These are phyloP conservation scores for Starmera caribaea DNA, from an alignment of 805 yeast species.

Conservation along the genomic window DNA sequence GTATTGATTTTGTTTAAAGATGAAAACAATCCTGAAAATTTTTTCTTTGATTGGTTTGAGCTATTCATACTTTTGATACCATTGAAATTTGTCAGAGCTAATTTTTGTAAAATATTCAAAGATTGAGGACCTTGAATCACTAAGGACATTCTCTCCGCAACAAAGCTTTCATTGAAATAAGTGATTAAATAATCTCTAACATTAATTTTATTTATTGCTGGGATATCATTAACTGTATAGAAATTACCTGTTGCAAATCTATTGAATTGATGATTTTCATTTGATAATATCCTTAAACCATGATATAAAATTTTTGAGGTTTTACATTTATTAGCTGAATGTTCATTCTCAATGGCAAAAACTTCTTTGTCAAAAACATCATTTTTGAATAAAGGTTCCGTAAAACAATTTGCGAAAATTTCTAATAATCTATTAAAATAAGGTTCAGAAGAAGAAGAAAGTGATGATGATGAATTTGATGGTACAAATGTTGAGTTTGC, in stretches of 20 bases:
- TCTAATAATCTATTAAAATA: constrained; percentile 36
- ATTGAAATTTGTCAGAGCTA: constrained; percentile 36
- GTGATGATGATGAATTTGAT: constrained; percentile 3
- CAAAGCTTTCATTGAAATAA: constrained; percentile 34
- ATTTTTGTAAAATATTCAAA: constrained; percentile 41
- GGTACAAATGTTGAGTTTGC: constrained; percentile 19
- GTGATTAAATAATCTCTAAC: constrained; percentile 25
- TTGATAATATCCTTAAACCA: constrained; percentile 43
- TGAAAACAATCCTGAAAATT: neutral
- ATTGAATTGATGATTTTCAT: constrained; percentile 40
- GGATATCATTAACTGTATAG: constrained; percentile 33
- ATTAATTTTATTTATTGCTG: constrained; percentile 23
- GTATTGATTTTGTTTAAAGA: constrained; percentile 1
- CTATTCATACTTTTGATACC: constrained; percentile 15
- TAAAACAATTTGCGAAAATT: constrained; percentile 43
- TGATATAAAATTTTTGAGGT: constrained; percentile 44
- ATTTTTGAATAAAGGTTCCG: constrained; percentile 38
- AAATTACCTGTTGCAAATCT: constrained; percentile 59
- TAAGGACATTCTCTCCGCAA: constrained; percentile 40
- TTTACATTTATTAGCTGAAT: constrained; percentile 38
- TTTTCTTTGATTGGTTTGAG: constrained; percentile 3
- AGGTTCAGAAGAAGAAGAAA: constrained; percentile 14
- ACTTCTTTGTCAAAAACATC: constrained; percentile 39
- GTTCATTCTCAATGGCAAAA: constrained; percentile 58
- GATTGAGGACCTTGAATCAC: constrained; percentile 64